These are phyloP conservation scores for Falciphora oryzae DNA, from an alignment of 2,329 filamentous ascomycete genomes.

Conservation along the genomic window DNA sequence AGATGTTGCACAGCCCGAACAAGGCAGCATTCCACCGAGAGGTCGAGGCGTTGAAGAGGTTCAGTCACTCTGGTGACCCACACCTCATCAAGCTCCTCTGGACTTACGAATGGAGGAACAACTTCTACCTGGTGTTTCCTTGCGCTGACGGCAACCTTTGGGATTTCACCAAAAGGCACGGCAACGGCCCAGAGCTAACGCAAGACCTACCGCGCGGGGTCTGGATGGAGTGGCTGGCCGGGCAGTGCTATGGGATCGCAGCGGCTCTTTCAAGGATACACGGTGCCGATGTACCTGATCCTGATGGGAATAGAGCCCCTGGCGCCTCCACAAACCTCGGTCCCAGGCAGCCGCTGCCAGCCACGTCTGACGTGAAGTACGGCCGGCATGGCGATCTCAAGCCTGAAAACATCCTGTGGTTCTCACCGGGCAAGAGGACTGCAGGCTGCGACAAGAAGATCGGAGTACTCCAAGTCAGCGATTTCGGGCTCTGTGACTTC, in stretches of 20 bases:
- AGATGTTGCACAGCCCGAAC: background rate
- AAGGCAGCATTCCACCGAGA: conserved; percentile 12
- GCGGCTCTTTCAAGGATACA: background rate
- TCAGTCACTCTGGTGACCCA: conserved; percentile 11
- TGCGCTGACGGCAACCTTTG: conserved; percentile 15
- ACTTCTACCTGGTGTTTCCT: conserved; percentile 16
- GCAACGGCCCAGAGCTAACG: background rate
- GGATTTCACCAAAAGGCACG: background rate
- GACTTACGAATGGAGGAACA: conserved; percentile 13
- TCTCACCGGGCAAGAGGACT: background rate
- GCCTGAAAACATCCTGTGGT: background rate
- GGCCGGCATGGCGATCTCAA: background rate
- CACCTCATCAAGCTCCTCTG: conserved; percentile 17
- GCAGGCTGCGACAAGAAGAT: background rate
- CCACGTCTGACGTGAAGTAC: background rate
- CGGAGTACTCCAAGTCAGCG: background rate
- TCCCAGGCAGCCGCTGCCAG: background rate
- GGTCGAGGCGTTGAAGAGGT: conserved; percentile 16
- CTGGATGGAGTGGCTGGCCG: conserved; percentile 13
- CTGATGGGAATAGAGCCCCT: background rate
- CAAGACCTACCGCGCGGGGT: background rate
- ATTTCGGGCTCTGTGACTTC: background rate
- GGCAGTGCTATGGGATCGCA: conserved; percentile 16
- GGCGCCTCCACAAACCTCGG: background rate
- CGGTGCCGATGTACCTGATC: background rate